phyloP scores from a whole-genome alignment of 345 rosid species.

The Cardamine occulta region DNA sequence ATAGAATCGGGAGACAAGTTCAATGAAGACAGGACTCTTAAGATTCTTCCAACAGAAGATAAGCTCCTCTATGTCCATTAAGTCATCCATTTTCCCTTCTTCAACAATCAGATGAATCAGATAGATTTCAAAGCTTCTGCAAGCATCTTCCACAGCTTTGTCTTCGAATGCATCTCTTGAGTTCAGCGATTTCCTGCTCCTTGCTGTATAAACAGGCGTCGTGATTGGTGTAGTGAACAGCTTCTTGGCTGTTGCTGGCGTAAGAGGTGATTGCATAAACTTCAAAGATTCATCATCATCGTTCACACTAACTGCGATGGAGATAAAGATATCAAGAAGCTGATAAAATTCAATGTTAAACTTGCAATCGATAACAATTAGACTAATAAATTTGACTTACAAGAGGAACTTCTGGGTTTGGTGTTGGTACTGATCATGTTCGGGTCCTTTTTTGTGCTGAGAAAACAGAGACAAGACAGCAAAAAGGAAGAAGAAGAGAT shows the following conservation, averaged over 20 bases:
- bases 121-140: constrained; percentile 85
- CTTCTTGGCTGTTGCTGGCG: constrained; percentile 59
- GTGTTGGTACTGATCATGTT: constrained; percentile 42
- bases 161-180: constrained; percentile 38
- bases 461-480: constrained; percentile 39
- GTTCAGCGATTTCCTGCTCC: constrained; percentile 30
- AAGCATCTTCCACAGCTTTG: constrained; percentile 68
- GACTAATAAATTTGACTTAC: constrained; percentile 26
- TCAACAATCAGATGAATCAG: constrained; percentile 79
- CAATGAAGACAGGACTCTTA: constrained; percentile 70
- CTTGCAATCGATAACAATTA: neutral
- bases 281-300: constrained; percentile 39
- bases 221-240: constrained; percentile 57
- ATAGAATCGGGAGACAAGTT: constrained; percentile 74
- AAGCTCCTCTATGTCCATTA: constrained; percentile 88
- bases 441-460: constrained; percentile 29
- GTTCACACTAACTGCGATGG: constrained; percentile 32
- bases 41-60: constrained; percentile 85
- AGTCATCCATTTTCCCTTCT: constrained; percentile 73
- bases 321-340: neutral
- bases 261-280: constrained; percentile 54
- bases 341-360: neutral
- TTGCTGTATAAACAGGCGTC: constrained; percentile 50
- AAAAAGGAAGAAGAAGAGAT: constrained; percentile 23
- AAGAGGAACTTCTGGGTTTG: constrained; percentile 44